phyloP scores from a whole-genome alignment of 352 stramenopile genomes.

The Phytopythium sindhum region DNA sequence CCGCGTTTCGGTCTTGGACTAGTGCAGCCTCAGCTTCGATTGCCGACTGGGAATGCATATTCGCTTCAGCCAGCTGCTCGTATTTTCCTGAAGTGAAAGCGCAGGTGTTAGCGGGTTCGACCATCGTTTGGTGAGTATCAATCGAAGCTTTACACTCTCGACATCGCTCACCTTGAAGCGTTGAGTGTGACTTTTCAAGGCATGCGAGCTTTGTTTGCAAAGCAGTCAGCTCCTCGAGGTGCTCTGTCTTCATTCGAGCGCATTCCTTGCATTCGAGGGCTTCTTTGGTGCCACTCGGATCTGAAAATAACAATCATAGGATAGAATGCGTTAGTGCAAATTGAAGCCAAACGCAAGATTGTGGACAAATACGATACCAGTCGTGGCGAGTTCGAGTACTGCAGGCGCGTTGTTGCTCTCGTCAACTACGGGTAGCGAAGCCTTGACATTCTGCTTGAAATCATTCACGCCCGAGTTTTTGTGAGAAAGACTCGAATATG shows the following conservation, averaged over 20 bases:
- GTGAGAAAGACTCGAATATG: not conserved
- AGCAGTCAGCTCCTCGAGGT: not conserved
- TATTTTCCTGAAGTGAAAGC: constrained; percentile 21
- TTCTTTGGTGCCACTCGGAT: not conserved
- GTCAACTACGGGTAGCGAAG: not conserved
- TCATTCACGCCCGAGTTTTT: not conserved
- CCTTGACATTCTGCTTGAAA: not conserved
- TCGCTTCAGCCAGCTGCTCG: constrained; percentile 18
- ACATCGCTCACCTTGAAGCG: not conserved
- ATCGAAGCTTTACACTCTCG: not conserved
- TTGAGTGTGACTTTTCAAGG: not conserved
- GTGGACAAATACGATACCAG: not conserved
- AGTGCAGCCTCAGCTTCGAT: constrained; percentile 11
- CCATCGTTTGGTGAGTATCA: not conserved
- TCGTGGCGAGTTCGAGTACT: not conserved
- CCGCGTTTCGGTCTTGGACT: constrained; percentile 24
- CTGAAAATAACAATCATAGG: not conserved
- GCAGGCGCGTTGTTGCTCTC: not conserved
- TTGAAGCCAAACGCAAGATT: not conserved
- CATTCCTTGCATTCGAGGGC: constrained; percentile 1
- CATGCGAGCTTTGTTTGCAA: not conserved
- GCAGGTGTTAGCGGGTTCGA: not conserved
- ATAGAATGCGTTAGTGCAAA: not conserved
- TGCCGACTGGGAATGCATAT: constrained; percentile 10
- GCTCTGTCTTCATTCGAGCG: not conserved